Evolutionary conservation across 129 eudicot genomes (phyloP).

Genomic region (Tagetes erecta): DNA sequence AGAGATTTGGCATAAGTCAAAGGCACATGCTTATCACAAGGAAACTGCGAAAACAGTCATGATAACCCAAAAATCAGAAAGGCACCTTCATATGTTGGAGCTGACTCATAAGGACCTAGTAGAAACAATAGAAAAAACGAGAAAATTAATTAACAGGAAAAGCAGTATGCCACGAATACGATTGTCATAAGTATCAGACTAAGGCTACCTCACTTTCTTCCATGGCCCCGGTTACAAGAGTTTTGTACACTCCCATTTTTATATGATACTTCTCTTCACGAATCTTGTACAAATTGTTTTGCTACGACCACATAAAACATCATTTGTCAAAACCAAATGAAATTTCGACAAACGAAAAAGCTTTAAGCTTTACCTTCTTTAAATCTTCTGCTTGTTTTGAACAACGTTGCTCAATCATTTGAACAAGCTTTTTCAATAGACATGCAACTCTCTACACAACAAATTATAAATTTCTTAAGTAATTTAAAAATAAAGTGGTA

Average conservation of each 20-base stretch:
- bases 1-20: slow-evolving; percentile 1
- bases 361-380: slow-evolving; percentile 51
- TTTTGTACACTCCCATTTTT: slow-evolving; percentile 59
- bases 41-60: neutral
- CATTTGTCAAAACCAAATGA: neutral
- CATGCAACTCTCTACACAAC: slow-evolving; percentile 65
- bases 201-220: slow-evolving; percentile 77
- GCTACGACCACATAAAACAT: slow-evolving; percentile 48
- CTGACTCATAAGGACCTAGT: slow-evolving; percentile 62
- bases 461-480: neutral
- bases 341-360: slow-evolving; percentile 2
- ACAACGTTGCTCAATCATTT: slow-evolving; percentile 73
- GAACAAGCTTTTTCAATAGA: slow-evolving; percentile 62
- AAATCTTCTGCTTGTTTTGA: slow-evolving; percentile 60
- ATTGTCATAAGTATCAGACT: slow-evolving; percentile 3
- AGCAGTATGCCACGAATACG: neutral
- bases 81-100: slow-evolving; percentile 77
- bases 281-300: slow-evolving; percentile 58
- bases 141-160: slow-evolving; percentile 1
- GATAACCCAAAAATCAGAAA: slow-evolving; percentile 16
- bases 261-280: slow-evolving; percentile 73
- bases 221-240: slow-evolving; percentile 67
- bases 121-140: slow-evolving; percentile 1
- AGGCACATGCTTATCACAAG: slow-evolving; percentile 1
- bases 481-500: neutral